Conservation (phyloP, 345 rosid species). For the Excoecaria cochinchinensis region DNA sequence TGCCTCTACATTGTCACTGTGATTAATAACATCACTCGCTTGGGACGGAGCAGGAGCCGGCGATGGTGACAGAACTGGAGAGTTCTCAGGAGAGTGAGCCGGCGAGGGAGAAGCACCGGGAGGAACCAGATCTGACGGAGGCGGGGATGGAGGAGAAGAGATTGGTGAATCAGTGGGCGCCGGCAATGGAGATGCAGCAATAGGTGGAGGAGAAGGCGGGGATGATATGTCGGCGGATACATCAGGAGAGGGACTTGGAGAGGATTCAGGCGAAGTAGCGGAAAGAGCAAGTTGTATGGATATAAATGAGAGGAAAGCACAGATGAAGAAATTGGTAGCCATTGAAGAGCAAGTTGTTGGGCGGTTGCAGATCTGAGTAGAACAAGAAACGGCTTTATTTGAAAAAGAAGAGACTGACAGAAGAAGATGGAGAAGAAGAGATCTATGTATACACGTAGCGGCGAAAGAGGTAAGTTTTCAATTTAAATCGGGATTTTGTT, state of each 20-base stretch:
- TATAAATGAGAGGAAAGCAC: not conserved
- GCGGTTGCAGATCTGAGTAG: constrained; percentile 15
- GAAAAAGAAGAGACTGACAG: not conserved
- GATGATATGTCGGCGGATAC: not conserved
- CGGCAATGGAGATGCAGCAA: constrained; percentile 24
- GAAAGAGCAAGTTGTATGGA: constrained; percentile 16
- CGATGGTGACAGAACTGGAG: constrained; percentile 25
- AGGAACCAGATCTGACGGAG: constrained; percentile 31
- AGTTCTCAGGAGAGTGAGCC: constrained; percentile 18
- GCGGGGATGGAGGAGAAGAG: constrained; percentile 29
- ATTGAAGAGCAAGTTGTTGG: constrained; percentile 19
- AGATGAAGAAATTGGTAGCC: not conserved
- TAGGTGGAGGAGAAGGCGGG: constrained; percentile 17
- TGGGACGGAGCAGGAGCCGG: constrained; percentile 34
- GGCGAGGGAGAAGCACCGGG: constrained; percentile 18
- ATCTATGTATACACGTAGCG: not conserved
- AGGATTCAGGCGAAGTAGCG: constrained; percentile 8
- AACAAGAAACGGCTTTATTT: constrained; percentile 8
- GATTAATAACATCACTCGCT: constrained; percentile 29
- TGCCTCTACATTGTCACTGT: constrained; percentile 30
- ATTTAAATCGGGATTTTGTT: not conserved
- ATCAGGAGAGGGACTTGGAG: constrained; percentile 16
- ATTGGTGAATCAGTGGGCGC: constrained; percentile 28
- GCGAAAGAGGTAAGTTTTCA: not conserved
- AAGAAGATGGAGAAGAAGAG: not conserved